A percentile compares a stretch with the other conserved stretches of the same genome.
phyloP scores from a whole-genome alignment of 2,329 filamentous ascomycete species.

The Stagonosporopsis rhizophila region DNA sequence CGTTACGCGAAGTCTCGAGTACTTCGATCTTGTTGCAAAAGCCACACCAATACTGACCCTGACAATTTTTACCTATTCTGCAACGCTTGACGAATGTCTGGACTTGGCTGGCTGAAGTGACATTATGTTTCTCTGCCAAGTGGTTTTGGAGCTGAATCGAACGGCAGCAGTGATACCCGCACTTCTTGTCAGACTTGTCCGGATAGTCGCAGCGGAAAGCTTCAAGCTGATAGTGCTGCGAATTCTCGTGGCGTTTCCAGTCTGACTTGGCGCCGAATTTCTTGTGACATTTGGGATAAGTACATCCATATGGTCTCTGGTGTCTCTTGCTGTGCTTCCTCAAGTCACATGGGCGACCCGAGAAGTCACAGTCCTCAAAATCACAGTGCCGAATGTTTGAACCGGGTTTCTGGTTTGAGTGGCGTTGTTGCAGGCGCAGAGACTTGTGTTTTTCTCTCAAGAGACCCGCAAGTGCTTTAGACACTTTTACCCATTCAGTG shows the following conservation, averaged over 20 bases:
- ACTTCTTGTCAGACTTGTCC: conserved; percentile 44
- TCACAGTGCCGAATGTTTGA: conserved; percentile 27
- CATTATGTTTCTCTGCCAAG: conserved; percentile 60
- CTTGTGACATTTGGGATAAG: conserved; percentile 72
- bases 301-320: conserved; percentile 81
- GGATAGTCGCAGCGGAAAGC: conserved; percentile 71
- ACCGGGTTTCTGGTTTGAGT: conserved; percentile 19
- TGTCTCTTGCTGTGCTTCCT: conserved; percentile 84
- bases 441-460: conserved; percentile 30
- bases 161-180: conserved; percentile 66
- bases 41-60: conserved; percentile 82
- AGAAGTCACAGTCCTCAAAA: conserved; percentile 4
- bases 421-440: conserved; percentile 19
- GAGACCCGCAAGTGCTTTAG: conserved; percentile 35
- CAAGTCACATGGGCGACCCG: conserved; percentile 46
- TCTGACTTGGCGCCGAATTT: conserved; percentile 91
- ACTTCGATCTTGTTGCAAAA: conserved; percentile 71
- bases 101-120: conserved; percentile 32
- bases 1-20: conserved; percentile 58
- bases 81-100: conserved; percentile 59
- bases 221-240: conserved; percentile 75
- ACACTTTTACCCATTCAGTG: conserved; percentile 21
- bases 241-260: conserved; percentile 89
- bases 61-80: conserved; percentile 69
- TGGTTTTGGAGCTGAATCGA: conserved; percentile 68